phyloP scores from a whole-genome alignment of 2,329 filamentous ascomycete species.

The Setomelanomma holmii region DNA sequence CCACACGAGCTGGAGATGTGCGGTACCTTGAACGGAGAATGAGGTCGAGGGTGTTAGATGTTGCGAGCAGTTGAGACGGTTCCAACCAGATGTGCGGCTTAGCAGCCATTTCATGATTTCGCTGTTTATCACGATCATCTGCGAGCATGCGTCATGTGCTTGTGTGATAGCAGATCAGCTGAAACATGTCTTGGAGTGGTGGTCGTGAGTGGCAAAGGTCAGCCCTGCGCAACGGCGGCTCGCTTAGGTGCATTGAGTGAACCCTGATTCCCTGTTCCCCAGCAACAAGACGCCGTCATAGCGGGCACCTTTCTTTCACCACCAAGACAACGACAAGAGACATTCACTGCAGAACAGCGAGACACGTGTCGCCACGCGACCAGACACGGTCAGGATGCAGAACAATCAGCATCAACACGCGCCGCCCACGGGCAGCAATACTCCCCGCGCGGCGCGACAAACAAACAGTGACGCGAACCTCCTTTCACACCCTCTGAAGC shows the following conservation, averaged over 20 bases:
- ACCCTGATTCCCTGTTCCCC: constrained; percentile 12
- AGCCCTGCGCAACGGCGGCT: constrained; percentile 21
- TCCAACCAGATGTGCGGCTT: not conserved
- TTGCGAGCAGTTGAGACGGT: too few species aligned
- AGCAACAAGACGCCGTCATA: constrained; percentile 21
- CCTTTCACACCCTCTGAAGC: constrained; percentile 43
- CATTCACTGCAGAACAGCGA: constrained; percentile 11
- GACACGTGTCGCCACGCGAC: constrained; percentile 34
- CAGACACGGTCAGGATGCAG: constrained; percentile 35
- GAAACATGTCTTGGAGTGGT: not conserved
- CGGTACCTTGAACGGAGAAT: too few species aligned
- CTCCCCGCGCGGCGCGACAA: constrained; percentile 27
- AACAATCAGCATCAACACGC: constrained; percentile 20
- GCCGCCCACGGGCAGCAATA: constrained; percentile 14
- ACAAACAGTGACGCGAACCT: constrained; percentile 46
- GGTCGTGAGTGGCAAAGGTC: not conserved
- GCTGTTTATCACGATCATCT: not conserved
- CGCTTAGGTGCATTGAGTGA: constrained; percentile 13
- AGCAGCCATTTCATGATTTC: not conserved
- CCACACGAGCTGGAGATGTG: too few species aligned
- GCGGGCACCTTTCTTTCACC: constrained; percentile 20
- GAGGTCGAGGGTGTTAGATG: too few species aligned
- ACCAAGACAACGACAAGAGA: constrained; percentile 7
- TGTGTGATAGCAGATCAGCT: not conserved
- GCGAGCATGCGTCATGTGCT: not conserved